A percentile compares a stretch with the other conserved stretches of the same genome.
Conservation (phyloP, 306 rosid genomes). For the Rubus parviflorus region DNA sequence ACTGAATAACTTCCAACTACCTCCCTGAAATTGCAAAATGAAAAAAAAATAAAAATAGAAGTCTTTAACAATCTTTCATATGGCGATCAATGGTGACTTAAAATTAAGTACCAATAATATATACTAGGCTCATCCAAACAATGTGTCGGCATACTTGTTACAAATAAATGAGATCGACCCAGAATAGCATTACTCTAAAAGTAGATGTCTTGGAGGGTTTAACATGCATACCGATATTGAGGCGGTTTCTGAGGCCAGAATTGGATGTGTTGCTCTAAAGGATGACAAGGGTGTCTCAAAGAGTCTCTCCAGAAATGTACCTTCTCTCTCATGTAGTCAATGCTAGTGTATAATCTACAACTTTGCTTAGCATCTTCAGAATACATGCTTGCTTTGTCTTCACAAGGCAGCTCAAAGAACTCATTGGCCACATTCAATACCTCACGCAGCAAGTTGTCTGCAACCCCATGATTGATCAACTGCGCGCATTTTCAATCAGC, state of each 20-base stretch:
- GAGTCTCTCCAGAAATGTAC: conserved; percentile 24
- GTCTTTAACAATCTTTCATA: not conserved
- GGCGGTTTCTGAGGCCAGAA: conserved; percentile 22
- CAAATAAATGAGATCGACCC: no score
- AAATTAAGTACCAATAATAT: no score
- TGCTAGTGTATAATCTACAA: conserved; percentile 20
- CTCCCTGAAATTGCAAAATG: not conserved
- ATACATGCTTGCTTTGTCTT: conserved; percentile 25
- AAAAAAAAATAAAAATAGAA: no score
- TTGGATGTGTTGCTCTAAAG: conserved; percentile 18
- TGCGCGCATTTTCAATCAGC: not conserved
- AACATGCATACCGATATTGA: conserved; percentile 7
- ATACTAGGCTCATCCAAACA: no score
- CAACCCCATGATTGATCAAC: conserved; percentile 22
- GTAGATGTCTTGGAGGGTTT: not conserved
- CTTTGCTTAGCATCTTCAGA: conserved; percentile 23
- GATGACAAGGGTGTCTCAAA: conserved; percentile 21
- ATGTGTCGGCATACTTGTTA: no score
- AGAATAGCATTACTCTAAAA: no score
- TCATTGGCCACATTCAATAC: conserved; percentile 15
- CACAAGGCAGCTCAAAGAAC: conserved; percentile 13
- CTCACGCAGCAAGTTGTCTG: not conserved
- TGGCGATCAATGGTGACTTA: no score
- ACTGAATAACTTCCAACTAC: conserved; percentile 11
- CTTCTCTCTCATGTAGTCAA: conserved; percentile 12